A percentile compares a stretch with the other conserved stretches of the same genome.
Evolutionary conservation across 106 monocot species (phyloP).

Genomic region (Gastrodia elata): DNA sequence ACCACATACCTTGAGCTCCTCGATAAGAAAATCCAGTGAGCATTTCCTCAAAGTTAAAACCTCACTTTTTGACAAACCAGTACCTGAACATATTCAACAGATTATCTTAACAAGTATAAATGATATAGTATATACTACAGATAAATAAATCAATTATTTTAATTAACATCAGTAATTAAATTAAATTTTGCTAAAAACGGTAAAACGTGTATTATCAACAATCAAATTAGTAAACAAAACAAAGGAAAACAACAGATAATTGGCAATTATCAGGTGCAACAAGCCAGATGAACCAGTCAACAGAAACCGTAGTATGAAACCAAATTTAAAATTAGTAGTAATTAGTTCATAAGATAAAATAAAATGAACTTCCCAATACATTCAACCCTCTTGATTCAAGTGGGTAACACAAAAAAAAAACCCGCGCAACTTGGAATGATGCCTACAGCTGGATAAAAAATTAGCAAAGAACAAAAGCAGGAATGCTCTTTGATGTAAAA

Average conservation of each 20-base stretch:
- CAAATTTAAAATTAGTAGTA: neutral
- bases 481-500: neutral
- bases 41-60: conserved; percentile 37
- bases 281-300: neutral
- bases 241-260: neutral
- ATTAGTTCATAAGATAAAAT: neutral
- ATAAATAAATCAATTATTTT: neutral
- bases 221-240: neutral
- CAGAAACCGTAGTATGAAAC: neutral
- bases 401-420: neutral
- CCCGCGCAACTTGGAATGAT: neutral
- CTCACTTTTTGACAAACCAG: conserved; percentile 40
- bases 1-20: conserved; percentile 46
- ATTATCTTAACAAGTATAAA: neutral
- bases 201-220: neutral
- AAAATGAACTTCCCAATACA: neutral
- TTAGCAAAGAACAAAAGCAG: neutral
- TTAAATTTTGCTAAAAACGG: neutral
- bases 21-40: conserved; percentile 44
- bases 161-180: neutral
- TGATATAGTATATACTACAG: neutral
- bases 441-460: neutral
- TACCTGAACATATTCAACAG: conserved; percentile 34
- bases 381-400: neutral
- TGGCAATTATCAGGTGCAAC: neutral